Evolutionary conservation across 306 rosid species (phyloP).

Genomic region (Castanea sativa): DNA sequence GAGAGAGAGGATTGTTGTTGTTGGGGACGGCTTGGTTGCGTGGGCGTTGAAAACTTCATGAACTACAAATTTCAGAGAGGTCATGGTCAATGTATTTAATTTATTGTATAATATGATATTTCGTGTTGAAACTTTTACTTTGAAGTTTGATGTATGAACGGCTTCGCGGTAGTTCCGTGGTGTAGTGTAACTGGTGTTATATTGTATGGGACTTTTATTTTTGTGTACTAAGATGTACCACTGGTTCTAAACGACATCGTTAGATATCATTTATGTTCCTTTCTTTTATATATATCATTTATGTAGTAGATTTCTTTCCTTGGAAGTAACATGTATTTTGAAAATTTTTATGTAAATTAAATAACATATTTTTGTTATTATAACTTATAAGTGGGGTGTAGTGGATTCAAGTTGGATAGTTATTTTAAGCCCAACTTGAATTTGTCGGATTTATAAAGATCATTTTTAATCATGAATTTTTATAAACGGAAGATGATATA

Average conservation of each 20-base stretch:
- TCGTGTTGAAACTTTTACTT: constrained; percentile 12
- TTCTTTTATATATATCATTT: neutral
- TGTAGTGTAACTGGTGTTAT: neutral
- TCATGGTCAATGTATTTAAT: neutral
- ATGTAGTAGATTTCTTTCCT: no score
- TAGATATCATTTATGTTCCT: neutral
- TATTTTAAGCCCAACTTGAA: no score
- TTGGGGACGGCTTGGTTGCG: neutral
- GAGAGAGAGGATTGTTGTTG: no score
- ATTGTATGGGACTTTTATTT: neutral
- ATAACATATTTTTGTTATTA: no score
- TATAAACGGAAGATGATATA: rapidly evolving
- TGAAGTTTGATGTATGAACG: neutral
- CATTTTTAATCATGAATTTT: no score
- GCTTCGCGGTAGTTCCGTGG: neutral
- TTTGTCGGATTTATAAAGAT: rapidly evolving
- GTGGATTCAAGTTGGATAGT: no score
- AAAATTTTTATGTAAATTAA: no score
- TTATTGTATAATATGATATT: neutral
- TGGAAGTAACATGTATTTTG: no score
- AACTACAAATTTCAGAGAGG: neutral
- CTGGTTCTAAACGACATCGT: neutral
- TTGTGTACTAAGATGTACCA: neutral
- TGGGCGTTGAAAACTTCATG: neutral
- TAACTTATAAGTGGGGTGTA: no score